phyloP scores from a whole-genome alignment of 1,284 basidiomycete genomes.

The Stygiomarasmius scandens region DNA sequence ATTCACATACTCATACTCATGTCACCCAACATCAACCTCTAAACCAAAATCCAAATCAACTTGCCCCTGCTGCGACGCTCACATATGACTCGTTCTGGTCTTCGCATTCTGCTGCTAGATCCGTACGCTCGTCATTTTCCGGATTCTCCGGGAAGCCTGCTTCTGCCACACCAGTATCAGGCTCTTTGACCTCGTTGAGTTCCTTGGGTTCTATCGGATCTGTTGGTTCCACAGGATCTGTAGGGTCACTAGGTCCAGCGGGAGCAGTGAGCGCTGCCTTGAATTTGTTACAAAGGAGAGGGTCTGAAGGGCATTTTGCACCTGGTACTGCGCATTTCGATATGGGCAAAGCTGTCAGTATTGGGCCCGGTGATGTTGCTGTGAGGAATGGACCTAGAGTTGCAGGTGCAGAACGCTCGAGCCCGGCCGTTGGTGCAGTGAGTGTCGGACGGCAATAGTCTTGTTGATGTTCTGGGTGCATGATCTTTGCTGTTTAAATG shows the following conservation, averaged over 20 bases:
- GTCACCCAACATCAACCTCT: not conserved
- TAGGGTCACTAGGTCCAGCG: not conserved
- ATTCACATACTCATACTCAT: not conserved
- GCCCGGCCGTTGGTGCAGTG: not conserved
- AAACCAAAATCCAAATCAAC: not conserved
- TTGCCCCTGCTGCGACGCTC: conserved; percentile 31
- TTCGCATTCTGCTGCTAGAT: conserved; percentile 34
- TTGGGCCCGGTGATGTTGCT: not conserved
- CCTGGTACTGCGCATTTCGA: not conserved
- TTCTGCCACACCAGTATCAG: not conserved
- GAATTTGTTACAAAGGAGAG: not conserved
- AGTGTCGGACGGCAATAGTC: not conserved
- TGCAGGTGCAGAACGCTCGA: not conserved
- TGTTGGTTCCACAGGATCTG: not conserved
- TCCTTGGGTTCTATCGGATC: not conserved
- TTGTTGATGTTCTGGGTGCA: not conserved
- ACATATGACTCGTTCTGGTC: conserved; percentile 75
- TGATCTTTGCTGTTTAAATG: too few relatives aligned
- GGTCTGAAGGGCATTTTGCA: not conserved
- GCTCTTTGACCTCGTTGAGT: not conserved
- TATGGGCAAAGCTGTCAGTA: not conserved
- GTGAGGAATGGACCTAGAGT: not conserved
- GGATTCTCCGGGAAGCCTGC: conserved; percentile 11
- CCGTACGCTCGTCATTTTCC: conserved; percentile 19
- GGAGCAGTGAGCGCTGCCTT: not conserved